phyloP scores from a whole-genome alignment of 1,284 basidiomycete genomes.

The Tylopilus orsonianus region DNA sequence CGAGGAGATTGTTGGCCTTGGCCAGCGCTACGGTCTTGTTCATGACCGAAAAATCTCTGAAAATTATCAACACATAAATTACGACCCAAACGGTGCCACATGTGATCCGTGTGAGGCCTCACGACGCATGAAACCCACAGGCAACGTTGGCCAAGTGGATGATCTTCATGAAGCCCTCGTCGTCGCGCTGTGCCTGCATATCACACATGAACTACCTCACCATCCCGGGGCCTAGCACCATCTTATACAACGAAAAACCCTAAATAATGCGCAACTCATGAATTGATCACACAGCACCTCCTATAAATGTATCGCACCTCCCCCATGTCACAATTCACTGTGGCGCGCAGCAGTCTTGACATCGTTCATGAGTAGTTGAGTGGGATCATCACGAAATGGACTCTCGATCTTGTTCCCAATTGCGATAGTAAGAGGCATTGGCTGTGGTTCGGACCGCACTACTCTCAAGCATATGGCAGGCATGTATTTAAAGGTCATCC shows the following conservation, averaged over 20 bases:
- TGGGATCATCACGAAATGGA: neutral
- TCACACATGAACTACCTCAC: neutral
- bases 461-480: neutral
- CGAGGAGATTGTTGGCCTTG: slow-evolving; percentile 47
- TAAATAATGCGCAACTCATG: slow-evolving; percentile 17
- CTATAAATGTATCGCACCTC: slow-evolving; percentile 42
- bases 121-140: slow-evolving; percentile 67
- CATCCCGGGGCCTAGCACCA: slow-evolving; percentile 36
- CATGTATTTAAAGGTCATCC: too few species aligned
- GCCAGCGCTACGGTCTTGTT: slow-evolving; percentile 56
- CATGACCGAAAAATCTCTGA: slow-evolving; percentile 64
- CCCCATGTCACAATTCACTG: slow-evolving; percentile 64
- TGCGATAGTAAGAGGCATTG: neutral
- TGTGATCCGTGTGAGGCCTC: slow-evolving; percentile 15
- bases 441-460: slow-evolving; percentile 10
- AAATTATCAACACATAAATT: neutral
- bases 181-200: slow-evolving; percentile 46
- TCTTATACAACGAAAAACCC: slow-evolving; percentile 55
- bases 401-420: neutral
- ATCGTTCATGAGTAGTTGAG: slow-evolving; percentile 10
- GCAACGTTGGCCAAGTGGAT: slow-evolving; percentile 66
- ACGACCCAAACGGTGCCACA: neutral
- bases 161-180: slow-evolving; percentile 58
- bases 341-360: slow-evolving; percentile 39
- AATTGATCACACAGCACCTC: neutral